A percentile compares a stretch with the other conserved stretches of the same genome.
These are phyloP conservation scores for Saururus chinensis DNA, from an alignment of 164 flowering plant species.

Conservation along the genomic window DNA sequence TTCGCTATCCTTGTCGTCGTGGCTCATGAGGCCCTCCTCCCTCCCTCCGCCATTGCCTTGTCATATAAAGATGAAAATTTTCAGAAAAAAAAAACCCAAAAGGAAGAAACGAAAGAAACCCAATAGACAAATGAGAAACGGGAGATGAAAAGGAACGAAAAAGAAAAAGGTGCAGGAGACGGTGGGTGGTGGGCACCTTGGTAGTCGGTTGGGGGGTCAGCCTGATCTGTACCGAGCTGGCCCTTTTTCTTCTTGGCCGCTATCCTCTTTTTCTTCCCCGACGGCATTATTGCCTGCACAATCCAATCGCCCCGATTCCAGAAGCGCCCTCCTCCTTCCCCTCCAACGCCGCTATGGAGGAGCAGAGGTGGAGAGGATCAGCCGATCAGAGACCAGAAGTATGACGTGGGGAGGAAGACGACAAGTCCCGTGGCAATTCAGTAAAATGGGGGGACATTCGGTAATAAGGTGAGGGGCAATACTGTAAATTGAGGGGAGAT, in stretches of 20 bases:
- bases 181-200: slow-evolving; percentile 5
- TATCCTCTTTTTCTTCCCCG: slow-evolving; percentile 58
- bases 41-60: slow-evolving; percentile 35
- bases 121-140: neutral
- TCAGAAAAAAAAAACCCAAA: neutral
- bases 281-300: slow-evolving; percentile 45
- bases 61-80: slow-evolving; percentile 1
- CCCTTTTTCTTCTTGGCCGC: slow-evolving; percentile 62
- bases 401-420: no score
- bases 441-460: no score
- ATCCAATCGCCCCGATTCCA: neutral
- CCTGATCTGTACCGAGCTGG: neutral
- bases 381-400: no score
- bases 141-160: neutral
- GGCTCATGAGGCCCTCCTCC: neutral
- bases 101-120: slow-evolving; percentile 18
- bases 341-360: no score
- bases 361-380: no score
- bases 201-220: neutral
- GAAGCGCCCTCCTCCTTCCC: neutral
- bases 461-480: no score
- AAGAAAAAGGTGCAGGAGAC: neutral
- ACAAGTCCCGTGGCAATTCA: no score
- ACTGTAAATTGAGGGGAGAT: no score
- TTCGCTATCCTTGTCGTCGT: neutral